Evolutionary conservation across 805 yeast genomes (phyloP).

Genomic region (Teunomyces lycoperdinae): DNA sequence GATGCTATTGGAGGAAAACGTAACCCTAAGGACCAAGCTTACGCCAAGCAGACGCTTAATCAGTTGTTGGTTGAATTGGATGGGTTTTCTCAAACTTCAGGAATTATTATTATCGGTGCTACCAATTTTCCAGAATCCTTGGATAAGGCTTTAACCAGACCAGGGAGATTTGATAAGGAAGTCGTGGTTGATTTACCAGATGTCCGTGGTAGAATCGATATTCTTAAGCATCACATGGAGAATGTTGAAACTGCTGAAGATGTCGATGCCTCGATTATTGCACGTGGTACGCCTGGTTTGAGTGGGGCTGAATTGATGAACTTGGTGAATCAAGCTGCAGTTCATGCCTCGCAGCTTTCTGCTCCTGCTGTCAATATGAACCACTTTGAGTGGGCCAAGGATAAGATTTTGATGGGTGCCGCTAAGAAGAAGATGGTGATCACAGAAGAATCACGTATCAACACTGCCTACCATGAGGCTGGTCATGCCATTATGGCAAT

Average conservation of each 20-base stretch:
- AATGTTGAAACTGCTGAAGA: conserved; percentile 82
- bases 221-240: conserved; percentile 85
- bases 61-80: conserved; percentile 94
- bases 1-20: conserved; percentile 99
- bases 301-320: conserved; percentile 98
- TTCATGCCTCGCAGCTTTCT: conserved; percentile 88
- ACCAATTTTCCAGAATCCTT: conserved; percentile 97
- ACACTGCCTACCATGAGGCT: conserved; percentile 98
- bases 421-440: conserved; percentile 97
- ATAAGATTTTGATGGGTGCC: conserved; percentile 96
- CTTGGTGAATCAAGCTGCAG: conserved; percentile 96
- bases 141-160: conserved; percentile 96
- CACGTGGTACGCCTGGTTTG: conserved; percentile 96
- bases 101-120: conserved; percentile 95
- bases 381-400: conserved; percentile 99
- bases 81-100: conserved; percentile 89
- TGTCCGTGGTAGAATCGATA: conserved; percentile 94
- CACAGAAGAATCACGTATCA: conserved; percentile 89
- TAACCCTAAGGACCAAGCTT: conserved; percentile 96
- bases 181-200: conserved; percentile 96
- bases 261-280: conserved; percentile 86
- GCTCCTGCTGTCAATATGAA: conserved; percentile 87
- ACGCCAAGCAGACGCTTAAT: conserved; percentile 95
- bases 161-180: conserved; percentile 96
- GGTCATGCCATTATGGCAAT: conserved; percentile 99